Evolutionary conservation across 306 rosid species (phyloP).

Genomic region (Herpetospermum pedunculosum): DNA sequence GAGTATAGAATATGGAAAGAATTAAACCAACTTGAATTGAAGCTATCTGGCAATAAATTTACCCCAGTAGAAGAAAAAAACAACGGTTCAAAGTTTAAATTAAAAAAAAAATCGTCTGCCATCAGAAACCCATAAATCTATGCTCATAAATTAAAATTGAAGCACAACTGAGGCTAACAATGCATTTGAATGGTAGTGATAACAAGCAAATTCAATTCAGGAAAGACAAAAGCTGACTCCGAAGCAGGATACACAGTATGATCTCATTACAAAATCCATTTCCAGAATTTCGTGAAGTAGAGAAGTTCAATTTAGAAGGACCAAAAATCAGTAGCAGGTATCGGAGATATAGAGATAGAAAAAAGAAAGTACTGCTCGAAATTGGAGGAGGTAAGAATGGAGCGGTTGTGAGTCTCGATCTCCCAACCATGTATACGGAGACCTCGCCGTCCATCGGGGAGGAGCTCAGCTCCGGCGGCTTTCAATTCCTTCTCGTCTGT

Average conservation of each 20-base stretch:
- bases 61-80: not conserved
- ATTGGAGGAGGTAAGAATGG: conserved; percentile 64
- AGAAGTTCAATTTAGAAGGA: not conserved
- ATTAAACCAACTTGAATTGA: not conserved
- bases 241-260: not conserved
- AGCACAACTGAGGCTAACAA: not conserved
- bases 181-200: not conserved
- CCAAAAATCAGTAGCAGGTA: not conserved
- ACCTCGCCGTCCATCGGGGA: conserved; percentile 53
- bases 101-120: not conserved
- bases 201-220: not conserved
- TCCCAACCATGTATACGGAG: conserved; percentile 76
- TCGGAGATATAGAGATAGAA: not conserved
- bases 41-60: not conserved
- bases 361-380: conserved; percentile 23
- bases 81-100: not conserved
- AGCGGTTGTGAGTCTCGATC: conserved; percentile 58
- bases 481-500: conserved; percentile 62
- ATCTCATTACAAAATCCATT: not conserved
- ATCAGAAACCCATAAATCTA: not conserved
- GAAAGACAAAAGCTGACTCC: not conserved
- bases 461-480: conserved; percentile 72
- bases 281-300: not conserved
- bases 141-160: not conserved
- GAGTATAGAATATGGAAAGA: not conserved